Evolutionary conservation across 441 rosid genomes (phyloP), one percentile per base, ranked within the genome.

Genomic region (Brassica balearica): DNA sequence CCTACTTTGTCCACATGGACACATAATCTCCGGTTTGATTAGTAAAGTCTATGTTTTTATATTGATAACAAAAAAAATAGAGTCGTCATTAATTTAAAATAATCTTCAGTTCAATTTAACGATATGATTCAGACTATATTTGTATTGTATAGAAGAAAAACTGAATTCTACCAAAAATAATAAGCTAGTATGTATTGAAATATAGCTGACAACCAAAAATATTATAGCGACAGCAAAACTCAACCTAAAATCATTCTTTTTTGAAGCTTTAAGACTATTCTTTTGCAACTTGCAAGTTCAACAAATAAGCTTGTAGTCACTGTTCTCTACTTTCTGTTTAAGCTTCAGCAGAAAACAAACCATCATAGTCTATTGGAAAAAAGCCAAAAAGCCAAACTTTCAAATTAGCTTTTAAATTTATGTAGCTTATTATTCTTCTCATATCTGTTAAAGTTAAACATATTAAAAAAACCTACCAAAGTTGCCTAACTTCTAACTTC

Each of bases 401-500:
- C 6, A 46, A 12, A 46, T 12, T 46, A 46, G 53, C 53, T 46
- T 46, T 11, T 46, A 11, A 46, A 10, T 10, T 11, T 46, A 12
- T 46, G 6, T 46, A 46, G 53, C 53, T 46, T 11, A 46, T 46
- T 12, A 46, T 46, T 12, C 15, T 12, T 46, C 55, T 46, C 14
- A 4, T 46, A 12, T 46, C 55, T 46, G 55, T 46, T 46, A 46
- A 46, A 12, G 55, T 46, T 46, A 12, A 46, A 46, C 15, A 46
- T 46, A 46, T 29, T 11, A 46, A 46, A 46, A 34, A 7, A 46
- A 11, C 4, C 12, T 11, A 46, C 55, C 55, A 46, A 46, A 12
- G 55, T 46, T 46, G 55, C 55, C n/a, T 46, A 46, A 46, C 55
- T 46, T 46, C 55, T 46, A 46, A 46, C 15, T 46, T 46, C 55